Base-by-base conservation (phyloP, 108 stramenopile species). In the Cyclotella kingstonii region DNA sequence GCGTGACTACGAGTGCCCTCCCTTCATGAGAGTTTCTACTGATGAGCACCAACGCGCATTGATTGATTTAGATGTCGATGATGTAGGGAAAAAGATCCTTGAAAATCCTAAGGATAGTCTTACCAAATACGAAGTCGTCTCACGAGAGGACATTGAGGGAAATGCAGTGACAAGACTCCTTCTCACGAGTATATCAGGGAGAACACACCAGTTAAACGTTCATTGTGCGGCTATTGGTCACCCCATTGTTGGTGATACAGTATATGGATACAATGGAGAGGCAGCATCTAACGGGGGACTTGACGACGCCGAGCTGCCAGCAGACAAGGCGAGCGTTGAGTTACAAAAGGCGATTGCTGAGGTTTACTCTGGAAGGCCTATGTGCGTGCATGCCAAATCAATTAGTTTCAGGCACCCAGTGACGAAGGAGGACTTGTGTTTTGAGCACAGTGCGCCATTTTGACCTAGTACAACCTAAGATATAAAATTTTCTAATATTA, bases 191-290 rank as follows among this genome's bases (percentile, higher is more conserved):
- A 78, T 87, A 54, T 79, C 87, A 10, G 90, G 90, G 2, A 68
- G 93, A 51, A 89, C 84, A 47, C 93, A 94, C 77, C 93, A 94
- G 63, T 58, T 94, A 36, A 90, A 89, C 75, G 82, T 89, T 27
- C 93, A 94, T 52, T 70, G 84, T 64, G 89, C 93, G 8, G 86
- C 86, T 7, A 83, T 91, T 73, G 93, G 93, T 7, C 93, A 94
- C 69, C 90, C 93, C 1, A 91, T 94, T 74, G 84, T 94, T 7
- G 93, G 88, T 8, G 93, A 94, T 58, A 55, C 60, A 33, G 70
- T 84, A 8, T 94, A 94, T 54, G 93, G 93, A 18, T 71, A 71
- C 25, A 58, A 80, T 56, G 91, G 91, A 12, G 81, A 78, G 9
- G 91, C 85, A 1, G 76, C 87, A 9, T 52, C 83, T 21, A 84